These are phyloP conservation scores for Colletotrichum lentis DNA, from an alignment of 2,329 filamentous ascomycete species.

Conservation along the genomic window DNA sequence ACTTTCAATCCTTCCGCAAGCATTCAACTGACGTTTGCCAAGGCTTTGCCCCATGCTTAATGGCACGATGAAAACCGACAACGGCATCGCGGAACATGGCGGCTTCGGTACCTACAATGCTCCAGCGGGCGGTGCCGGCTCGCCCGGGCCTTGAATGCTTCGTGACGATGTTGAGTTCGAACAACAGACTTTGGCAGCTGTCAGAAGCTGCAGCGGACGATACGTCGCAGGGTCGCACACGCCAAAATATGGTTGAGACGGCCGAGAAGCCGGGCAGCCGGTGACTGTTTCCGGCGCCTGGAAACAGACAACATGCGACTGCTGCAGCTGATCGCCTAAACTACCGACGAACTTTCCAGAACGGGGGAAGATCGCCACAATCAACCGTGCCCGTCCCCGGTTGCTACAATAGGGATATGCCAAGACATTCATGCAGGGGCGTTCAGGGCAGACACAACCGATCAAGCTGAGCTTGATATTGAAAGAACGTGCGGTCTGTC, in stretches of 20 bases:
- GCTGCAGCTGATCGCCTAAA: conserved; percentile 16
- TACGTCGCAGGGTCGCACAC: conserved; percentile 12
- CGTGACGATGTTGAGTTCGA: conserved; percentile 2
- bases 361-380: conserved; percentile 24
- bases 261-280: conserved; percentile 19
- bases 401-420: conserved; percentile 32
- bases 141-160: conserved; percentile 41
- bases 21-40: conserved; percentile 46
- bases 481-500: conserved; percentile 6
- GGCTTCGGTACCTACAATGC: conserved; percentile 66
- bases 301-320: conserved; percentile 6
- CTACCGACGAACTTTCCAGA: conserved; percentile 35
- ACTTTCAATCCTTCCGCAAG: conserved; percentile 12
- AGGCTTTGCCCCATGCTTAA: conserved; percentile 87
- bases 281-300: conserved; percentile 25
- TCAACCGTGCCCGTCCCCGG: conserved; percentile 9
- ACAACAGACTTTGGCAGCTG: conserved; percentile 15
- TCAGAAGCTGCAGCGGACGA: conserved; percentile 8
- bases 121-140: conserved; percentile 47
- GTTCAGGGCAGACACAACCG: conserved; percentile 9
- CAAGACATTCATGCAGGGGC: conserved; percentile 22
- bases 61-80: conserved; percentile 75
- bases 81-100: conserved; percentile 63
- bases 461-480: conserved; percentile 16
- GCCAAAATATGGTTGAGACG: conserved; percentile 28